phyloP scores from a whole-genome alignment of 2,329 filamentous ascomycete species.

The Exophiala sp. region DNA sequence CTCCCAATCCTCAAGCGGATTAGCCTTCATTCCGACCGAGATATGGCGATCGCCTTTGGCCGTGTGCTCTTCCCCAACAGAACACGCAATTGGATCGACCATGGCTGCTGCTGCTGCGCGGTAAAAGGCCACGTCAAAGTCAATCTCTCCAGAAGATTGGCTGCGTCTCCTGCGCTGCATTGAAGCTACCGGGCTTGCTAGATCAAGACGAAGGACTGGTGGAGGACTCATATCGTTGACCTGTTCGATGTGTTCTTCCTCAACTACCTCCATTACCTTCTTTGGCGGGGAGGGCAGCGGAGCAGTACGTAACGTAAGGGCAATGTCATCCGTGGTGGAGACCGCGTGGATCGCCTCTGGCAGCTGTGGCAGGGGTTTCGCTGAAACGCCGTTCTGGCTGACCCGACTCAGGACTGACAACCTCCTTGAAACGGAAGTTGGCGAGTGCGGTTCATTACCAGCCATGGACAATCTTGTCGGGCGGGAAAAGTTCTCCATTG shows the following conservation, averaged over 20 bases:
- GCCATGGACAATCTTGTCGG: slow-evolving; percentile 22
- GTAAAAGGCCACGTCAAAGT: slow-evolving; percentile 9
- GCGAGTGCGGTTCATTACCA: slow-evolving; percentile 12
- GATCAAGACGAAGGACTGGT: not conserved
- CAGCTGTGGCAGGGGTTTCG: slow-evolving; percentile 22
- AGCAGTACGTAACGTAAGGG: slow-evolving; percentile 20
- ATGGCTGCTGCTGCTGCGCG: not conserved
- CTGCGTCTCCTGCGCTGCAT: slow-evolving; percentile 15
- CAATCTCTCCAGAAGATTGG: slow-evolving; percentile 22
- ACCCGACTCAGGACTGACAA: slow-evolving; percentile 14
- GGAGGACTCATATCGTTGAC: not conserved
- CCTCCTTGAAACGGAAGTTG: slow-evolving; percentile 1
- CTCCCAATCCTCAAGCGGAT: slow-evolving; percentile 27
- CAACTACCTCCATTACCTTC: slow-evolving; percentile 12
- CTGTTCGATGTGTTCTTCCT: slow-evolving; percentile 13
- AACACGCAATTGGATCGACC: not conserved
- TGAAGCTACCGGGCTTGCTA: not conserved
- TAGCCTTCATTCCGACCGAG: slow-evolving; percentile 20
- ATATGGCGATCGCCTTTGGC: slow-evolving; percentile 7
- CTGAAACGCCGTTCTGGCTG: slow-evolving; percentile 8
- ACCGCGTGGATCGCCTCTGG: slow-evolving; percentile 27
- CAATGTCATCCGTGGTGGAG: slow-evolving; percentile 25
- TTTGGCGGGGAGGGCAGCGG: slow-evolving; percentile 23
- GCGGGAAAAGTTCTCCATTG: slow-evolving; percentile 49
- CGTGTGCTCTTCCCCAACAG: not conserved